Evolutionary conservation across 345 rosid species (phyloP), one percentile per base, ranked within the genome.

Genomic region (Heritiera littoralis): DNA sequence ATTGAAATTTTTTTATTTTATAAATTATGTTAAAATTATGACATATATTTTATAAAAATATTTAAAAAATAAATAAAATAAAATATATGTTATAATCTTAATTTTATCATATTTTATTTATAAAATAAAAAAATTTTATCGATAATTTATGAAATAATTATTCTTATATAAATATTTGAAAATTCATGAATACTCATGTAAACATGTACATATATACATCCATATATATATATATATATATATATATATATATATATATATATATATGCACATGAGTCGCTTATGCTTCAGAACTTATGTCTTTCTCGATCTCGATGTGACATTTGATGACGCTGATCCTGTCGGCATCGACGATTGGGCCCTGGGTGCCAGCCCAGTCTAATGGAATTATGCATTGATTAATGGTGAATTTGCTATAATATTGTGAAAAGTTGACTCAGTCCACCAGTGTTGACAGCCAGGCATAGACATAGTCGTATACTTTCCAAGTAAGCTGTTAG

Each of bases 281-380:
- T 1, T 35, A 35, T 35, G 38, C 38, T 1, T 35, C 38, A 35
- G 38, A 13, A 69, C 38, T 65, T 67, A 68, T 69, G 79, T 76
- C 66, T 73, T 73, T 75, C 76, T 68, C 75, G 71, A 72, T 73
- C 18, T 72, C 17, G 49, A 83, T 79, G 60, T 68, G 79, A 41
- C 81, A 78, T 75, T 79, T 78, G 77, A 61, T 61, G 79, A 80
- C 32, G 80, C 72, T 45, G 69, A 80, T 45, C 76, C 11, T 1
- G 28, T 63, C 45, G 78, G 78, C 71, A 48, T 15, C 43, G 30
- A 32, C 4, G 79, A 58, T 45, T 61, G 63, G 72, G 60, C 72
- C 63, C 30, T 65, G 55, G 28, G 55, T 43, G 23, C n/a, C 38
- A 59, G 20, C 41, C 77, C 55, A 74, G 43, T 13, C 41, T 54